Conservation (phyloP, 257 asterid genomes). For the Lycium ferocissimum region DNA sequence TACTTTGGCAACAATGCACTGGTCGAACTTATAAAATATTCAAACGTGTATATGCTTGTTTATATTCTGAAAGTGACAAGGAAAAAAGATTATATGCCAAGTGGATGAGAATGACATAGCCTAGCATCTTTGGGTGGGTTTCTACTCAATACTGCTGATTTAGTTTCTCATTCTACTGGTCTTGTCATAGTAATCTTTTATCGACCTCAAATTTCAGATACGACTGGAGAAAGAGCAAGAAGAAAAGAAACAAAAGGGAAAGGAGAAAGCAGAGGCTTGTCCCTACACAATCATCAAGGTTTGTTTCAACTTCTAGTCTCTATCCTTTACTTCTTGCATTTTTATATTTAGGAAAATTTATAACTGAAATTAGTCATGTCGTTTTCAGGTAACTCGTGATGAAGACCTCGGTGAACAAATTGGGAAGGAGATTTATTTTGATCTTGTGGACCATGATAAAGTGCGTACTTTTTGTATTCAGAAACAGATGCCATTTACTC, state of each 20-base stretch:
- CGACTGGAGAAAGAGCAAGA: slow-evolving; percentile 65
- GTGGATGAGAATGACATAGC: slow-evolving; percentile 45
- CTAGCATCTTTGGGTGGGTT: slow-evolving; percentile 65
- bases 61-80: slow-evolving; percentile 56
- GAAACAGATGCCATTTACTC: not conserved
- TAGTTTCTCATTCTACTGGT: slow-evolving; percentile 10
- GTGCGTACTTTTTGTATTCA: no score
- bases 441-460: no score
- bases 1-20: no score
- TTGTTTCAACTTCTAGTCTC: not conserved
- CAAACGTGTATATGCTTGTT: not conserved
- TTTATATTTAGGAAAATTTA: no score
- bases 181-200: not conserved
- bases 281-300: no score
- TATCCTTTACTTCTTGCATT: not conserved
- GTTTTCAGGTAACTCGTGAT: no score
- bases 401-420: no score
- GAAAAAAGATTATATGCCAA: slow-evolving; percentile 63
- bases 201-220: not conserved
- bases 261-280: no score
- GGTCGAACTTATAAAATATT: slow-evolving; percentile 38
- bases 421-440: no score
- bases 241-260: not conserved
- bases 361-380: no score
- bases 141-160: slow-evolving; percentile 25